Evolutionary conservation across 1,139 yeast genomes (phyloP).

Genomic region (Geotrichum europaeum): DNA sequence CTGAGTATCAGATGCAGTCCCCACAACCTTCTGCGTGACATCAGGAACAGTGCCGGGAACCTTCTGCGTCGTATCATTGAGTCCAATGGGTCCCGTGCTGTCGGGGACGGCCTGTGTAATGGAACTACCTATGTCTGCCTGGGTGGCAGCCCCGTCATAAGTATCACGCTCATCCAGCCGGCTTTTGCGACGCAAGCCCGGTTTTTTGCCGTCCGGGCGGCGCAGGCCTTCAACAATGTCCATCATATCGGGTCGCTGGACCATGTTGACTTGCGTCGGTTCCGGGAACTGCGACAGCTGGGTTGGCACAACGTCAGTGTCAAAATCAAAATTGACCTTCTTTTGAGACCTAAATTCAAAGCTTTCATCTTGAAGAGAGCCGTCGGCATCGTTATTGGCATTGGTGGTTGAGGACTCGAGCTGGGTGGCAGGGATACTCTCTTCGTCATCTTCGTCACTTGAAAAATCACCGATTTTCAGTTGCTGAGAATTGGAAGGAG

Average conservation of each 20-base stretch:
- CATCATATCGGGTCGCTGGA: not conserved
- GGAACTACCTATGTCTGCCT: not conserved
- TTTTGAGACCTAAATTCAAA: not conserved
- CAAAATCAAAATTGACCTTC: not conserved
- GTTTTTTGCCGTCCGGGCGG: not conserved
- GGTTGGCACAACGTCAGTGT: conserved; percentile 12
- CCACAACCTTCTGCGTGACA: not conserved
- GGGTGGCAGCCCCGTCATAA: not conserved
- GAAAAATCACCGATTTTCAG: not conserved
- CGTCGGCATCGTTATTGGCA: not conserved
- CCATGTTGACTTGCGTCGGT: conserved; percentile 15
- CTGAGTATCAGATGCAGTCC: not conserved
- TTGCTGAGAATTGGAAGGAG: not conserved
- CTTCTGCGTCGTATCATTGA: not conserved
- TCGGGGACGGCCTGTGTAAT: not conserved
- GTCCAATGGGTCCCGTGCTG: not conserved
- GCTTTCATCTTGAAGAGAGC: not conserved
- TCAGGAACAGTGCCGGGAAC: not conserved
- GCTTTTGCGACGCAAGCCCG: not conserved
- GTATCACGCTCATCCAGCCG: not conserved
- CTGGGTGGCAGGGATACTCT: not conserved
- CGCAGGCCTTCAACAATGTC: not conserved
- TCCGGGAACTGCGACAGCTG: conserved; percentile 21
- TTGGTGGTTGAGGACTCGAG: not conserved
- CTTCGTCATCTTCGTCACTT: not conserved